Base-by-base conservation (phyloP, 106 monocot species). In the Vanilla planifolia region DNA sequence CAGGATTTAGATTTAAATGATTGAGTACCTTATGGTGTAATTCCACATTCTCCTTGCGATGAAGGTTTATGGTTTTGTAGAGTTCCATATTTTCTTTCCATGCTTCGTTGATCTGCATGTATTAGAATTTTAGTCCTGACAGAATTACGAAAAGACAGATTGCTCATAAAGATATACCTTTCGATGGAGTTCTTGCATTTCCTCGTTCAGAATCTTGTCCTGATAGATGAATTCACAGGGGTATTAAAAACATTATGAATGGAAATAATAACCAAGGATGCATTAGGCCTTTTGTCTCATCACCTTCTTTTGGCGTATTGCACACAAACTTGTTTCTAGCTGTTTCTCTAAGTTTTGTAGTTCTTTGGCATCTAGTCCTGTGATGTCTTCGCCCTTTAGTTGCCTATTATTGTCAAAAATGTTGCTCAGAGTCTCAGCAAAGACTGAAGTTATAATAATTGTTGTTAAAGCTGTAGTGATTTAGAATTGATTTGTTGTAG, bases 121-220 rank as follows among this genome's bases (percentile, higher is more conserved):
- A 26, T 13, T 29, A 7, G 51, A 17, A 40, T 26, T 14, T 19
- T 51, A 6, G 19, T 41, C 51, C 5, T 35, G 30, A 17, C 2
- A 10, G 34, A 39, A 36, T 13, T 39, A 34, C 8, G 4, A 3
- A 59, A 39, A 5, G 29, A 26, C 14, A 23, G 26, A 50, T 50
- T 42, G 20, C 33, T 15, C 24, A 37, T 30, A 30, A 55, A 55
- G 64, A 52, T 55, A 39, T 15, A 82, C 82, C 82, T 76, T 74
- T 14, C 62, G 77, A 32, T 73, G 69, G 51, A 73, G 82, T 43
- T 77, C 82, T 72, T 77, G 70, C 57, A 82, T 66, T 61, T 77
- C 73, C 56, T 77, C 61, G 43, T 60, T 66, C 28, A 82, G 67
- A 55, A 70, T 53, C 66, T 74, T 55, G 7, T 77, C 77, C 82